phyloP scores from a whole-genome alignment of 495 filamentous ascomycete species.

The Penicillium flavigenum region DNA sequence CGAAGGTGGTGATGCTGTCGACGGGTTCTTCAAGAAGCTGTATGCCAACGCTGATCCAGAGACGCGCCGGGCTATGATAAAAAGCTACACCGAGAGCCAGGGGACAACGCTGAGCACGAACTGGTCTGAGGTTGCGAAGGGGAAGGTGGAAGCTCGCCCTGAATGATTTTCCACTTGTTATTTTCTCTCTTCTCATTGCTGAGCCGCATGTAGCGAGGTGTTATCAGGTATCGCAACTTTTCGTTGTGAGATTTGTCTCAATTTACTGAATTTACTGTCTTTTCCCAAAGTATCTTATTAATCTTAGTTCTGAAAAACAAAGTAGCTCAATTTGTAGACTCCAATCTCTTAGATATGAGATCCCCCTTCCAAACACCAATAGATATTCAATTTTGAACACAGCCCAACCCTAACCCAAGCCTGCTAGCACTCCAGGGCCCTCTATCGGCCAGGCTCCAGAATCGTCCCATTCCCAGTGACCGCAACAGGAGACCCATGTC shows the following conservation, averaged over 20 bases:
- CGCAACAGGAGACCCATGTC: not conserved
- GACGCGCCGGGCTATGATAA: slow-evolving; percentile 91
- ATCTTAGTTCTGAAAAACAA: not conserved
- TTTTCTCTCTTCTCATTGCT: slow-evolving; percentile 3
- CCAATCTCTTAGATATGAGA: not conserved
- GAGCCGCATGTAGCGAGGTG: slow-evolving; percentile 28
- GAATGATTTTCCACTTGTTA: slow-evolving; percentile 24
- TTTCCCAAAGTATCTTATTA: not conserved
- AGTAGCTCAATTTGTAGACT: not conserved
- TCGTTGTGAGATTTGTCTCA: not conserved
- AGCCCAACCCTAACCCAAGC: not conserved
- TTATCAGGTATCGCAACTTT: not conserved
- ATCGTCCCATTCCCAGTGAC: not conserved
- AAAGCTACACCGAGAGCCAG: slow-evolving; percentile 91
- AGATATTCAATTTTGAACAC: not conserved
- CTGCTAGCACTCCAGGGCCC: not conserved
- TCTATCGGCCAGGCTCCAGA: not conserved
- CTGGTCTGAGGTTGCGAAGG: slow-evolving; percentile 79
- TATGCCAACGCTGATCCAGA: slow-evolving; percentile 79
- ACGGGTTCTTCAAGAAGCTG: slow-evolving; percentile 87
- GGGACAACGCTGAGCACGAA: slow-evolving; percentile 92
- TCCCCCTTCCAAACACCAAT: not conserved
- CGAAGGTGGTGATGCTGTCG: slow-evolving; percentile 69
- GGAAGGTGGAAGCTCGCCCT: slow-evolving; percentile 68
- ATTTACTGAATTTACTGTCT: slow-evolving; percentile 5